Evolutionary conservation across 306 rosid genomes (phyloP), one percentile per base, ranked within the genome.

Genomic region (Vachellia collinsii): DNA sequence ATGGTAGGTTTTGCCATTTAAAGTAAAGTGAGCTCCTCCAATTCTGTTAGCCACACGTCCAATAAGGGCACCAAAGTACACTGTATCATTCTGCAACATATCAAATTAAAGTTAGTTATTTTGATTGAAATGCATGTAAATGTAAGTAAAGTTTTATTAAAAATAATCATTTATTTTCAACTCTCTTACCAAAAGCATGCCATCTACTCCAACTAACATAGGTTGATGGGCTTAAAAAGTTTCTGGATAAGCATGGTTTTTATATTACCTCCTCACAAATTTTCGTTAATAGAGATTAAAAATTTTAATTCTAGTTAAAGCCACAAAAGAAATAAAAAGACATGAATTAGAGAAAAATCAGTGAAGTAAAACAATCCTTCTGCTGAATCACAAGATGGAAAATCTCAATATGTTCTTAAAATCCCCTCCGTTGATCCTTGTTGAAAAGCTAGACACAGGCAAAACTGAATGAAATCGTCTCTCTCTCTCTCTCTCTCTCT

Each of bases 11-110:
- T 79, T 82, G 3, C 84, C 83, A 70, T 81, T 75, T 73, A 83
- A 80, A 62, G 70, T 80, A 74, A 83, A 86, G 34, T 80, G 34
- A 74, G 87, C 87, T 51, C 73, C 76, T 62, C 85, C 89, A 70
- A 86, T 86, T 37, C 89, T 86, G 74, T 83, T 86, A 38, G 85
- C 89, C 79, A 86, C 87, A 3, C 89, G 87, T 36, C 87, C 87
- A 77, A 86, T 59, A 19, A 83, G 79, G 0, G 81, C 85, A 43
- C 89, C 87, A 3, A 83, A 86, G 53, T 86, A 86, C 7, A 2
- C 1, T 80, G 74, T 39, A 81, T 83, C 89, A 74, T 81, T 86
- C 87, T 83, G 53, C 76, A 80, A 2, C 53, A 68, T 20, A 13
- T 8, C 29, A 68, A 68, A 68, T 19, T 68, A 4, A 7, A 54